Evolutionary conservation across 768 basidiomycete species (phyloP).

Genomic region (Terana coerulea): DNA sequence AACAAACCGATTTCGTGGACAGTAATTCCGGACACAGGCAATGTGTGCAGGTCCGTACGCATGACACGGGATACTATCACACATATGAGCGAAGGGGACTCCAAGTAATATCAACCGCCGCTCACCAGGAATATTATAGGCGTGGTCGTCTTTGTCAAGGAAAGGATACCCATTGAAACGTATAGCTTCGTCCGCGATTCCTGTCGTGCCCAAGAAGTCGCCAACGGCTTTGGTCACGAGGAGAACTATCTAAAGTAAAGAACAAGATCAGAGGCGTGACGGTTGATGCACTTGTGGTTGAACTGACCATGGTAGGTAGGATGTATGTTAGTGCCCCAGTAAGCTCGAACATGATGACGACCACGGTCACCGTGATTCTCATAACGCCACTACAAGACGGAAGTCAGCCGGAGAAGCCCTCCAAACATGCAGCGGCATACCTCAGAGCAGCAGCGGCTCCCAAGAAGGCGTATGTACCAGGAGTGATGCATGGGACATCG

Average conservation of each 20-base stretch:
- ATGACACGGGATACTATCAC: slow-evolving; percentile 92
- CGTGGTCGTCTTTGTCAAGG: slow-evolving; percentile 92
- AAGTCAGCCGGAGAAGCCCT: not conserved
- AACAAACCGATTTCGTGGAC: slow-evolving; percentile 75
- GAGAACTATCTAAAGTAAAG: slow-evolving; percentile 75
- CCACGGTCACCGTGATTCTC: slow-evolving; percentile 95
- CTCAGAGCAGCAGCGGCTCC: slow-evolving; percentile 95
- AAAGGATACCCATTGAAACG: slow-evolving; percentile 97
- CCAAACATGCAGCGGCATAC: slow-evolving; percentile 35
- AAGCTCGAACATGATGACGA: slow-evolving; percentile 99
- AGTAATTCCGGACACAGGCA: slow-evolving; percentile 72
- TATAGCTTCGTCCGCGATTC: slow-evolving; percentile 97
- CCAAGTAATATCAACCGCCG: slow-evolving; percentile 3
- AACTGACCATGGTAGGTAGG: slow-evolving; percentile 89
- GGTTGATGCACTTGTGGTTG: not conserved
- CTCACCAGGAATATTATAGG: slow-evolving; percentile 87
- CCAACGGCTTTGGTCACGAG: slow-evolving; percentile 97
- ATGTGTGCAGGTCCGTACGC: slow-evolving; percentile 71
- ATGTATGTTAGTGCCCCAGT: slow-evolving; percentile 98
- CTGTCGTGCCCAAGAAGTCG: slow-evolving; percentile 87
- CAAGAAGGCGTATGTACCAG: slow-evolving; percentile 96
- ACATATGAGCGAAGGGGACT: not conserved
- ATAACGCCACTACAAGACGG: slow-evolving; percentile 74
- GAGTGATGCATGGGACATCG: slow-evolving; percentile 94
- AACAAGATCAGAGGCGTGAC: not conserved